These are phyloP conservation scores for Fusarium sp. DNA, from an alignment of 2,329 filamentous ascomycete species.

Conservation along the genomic window DNA sequence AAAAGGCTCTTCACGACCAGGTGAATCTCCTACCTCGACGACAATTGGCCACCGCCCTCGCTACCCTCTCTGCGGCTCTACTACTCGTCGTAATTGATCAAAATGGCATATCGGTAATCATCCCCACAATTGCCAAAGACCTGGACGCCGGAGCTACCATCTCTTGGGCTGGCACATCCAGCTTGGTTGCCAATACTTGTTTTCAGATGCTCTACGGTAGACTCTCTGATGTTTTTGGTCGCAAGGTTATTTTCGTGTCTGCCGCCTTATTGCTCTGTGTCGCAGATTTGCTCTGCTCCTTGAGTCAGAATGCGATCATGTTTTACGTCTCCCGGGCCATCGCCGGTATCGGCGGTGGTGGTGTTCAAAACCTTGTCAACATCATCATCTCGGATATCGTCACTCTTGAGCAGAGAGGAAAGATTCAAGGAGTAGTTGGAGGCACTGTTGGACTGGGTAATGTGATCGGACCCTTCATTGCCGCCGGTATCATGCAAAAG, in stretches of 20 bases:
- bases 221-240: neutral
- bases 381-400: slow-evolving; percentile 1
- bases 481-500: neutral
- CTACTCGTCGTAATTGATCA: neutral
- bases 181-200: neutral
- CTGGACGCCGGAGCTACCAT: neutral
- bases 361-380: neutral
- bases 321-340: neutral
- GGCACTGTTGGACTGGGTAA: neutral
- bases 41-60: neutral
- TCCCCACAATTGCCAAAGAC: neutral
- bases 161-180: neutral
- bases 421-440: neutral
- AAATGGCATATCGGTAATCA: neutral
- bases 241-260: neutral
- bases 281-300: neutral
- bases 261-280: neutral
- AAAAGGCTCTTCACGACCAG: neutral
- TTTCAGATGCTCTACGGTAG: slow-evolving; percentile 5
- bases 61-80: neutral
- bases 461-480: neutral
- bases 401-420: neutral
- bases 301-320: neutral
- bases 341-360: neutral
- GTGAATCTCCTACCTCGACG: neutral